Evolutionary conservation across 306 rosid species (phyloP), one percentile per base, ranked within the genome.

Genomic region (Urtica urens): DNA sequence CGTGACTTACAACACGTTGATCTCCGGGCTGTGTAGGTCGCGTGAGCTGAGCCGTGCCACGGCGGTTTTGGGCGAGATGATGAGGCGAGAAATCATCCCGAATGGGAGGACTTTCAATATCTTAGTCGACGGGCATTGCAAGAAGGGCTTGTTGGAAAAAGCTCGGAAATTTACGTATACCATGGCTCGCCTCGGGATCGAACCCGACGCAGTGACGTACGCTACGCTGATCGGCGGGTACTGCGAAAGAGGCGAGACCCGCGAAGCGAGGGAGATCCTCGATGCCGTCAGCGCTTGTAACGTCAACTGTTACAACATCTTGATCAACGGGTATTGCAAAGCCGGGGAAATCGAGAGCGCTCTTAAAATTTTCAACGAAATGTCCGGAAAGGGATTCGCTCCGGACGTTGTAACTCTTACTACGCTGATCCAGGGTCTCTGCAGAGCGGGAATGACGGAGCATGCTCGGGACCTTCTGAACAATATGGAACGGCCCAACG

Each of bases 151-250:
- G 21, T 13, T 30, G 7, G 55, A 3, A 26, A 21, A 27, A 5
- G 39, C 39, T 10, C 40, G n/a, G n/a, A 9, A 35, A 19, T 9
- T 8, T 13, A 50, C 3, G 24, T 19, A 5, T 18, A 16, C 10
- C 22, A 42, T 42, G 47, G 55, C 49, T 10, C 18, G 59, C 20
- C 38, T 38, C 10, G 65, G 64, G 37, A 27, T 21, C 6, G 25
- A 6, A 18, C 71, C 68, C 6, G 50, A 68, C 24, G 16, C 20
- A 17, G 46, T 62, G 17, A 64, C 71, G 17, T 65, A 57, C 39
- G 53, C 14, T 46, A 39, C 71, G 24, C 53, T 77, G 9, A 72
- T 72, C 62, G 60, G 57, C 25, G 79, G 76, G n/a, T 57, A 68
- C 43, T 68, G 76, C 54, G 46, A 10, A 13, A 35, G 40, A 9